phyloP scores from a whole-genome alignment of 805 yeast species.

The Diddensiella caesifluorescens region DNA sequence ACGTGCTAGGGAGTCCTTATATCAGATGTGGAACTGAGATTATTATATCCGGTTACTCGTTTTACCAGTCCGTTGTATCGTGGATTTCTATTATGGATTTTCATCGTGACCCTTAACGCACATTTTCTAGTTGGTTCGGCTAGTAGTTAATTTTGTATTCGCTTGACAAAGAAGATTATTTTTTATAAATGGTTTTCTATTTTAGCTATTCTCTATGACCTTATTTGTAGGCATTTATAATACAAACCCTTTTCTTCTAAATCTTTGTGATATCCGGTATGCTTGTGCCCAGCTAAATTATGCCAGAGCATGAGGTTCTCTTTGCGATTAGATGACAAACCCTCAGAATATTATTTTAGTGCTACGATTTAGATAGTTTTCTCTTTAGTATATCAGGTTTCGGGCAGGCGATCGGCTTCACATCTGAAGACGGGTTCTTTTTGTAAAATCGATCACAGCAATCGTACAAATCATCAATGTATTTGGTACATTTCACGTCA shows the following conservation, averaged over 20 bases:
- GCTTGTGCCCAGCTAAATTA: too few species aligned
- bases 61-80: slow-evolving; percentile 11
- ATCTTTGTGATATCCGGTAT: too few species aligned
- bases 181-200: too few species aligned
- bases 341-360: too few species aligned
- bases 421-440: slow-evolving; percentile 47
- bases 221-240: too few species aligned
- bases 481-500: slow-evolving; percentile 66
- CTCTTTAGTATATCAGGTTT: slow-evolving; percentile 53
- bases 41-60: background rate
- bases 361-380: too few species aligned
- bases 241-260: slow-evolving; percentile 49
- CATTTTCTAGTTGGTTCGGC: slow-evolving; percentile 1
- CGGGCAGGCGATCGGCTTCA: slow-evolving; percentile 75
- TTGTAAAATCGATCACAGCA: slow-evolving; percentile 70
- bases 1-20: slow-evolving; percentile 24
- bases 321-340: too few species aligned
- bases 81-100: slow-evolving; percentile 4
- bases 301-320: too few species aligned
- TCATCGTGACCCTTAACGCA: slow-evolving; percentile 14
- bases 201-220: too few species aligned
- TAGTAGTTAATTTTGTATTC: slow-evolving; percentile 4
- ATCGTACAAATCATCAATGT: slow-evolving; percentile 63
- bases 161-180: too few species aligned
- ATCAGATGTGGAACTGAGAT: background rate